Conservation (phyloP, 345 rosid species). For the Moricandia arvensis region DNA sequence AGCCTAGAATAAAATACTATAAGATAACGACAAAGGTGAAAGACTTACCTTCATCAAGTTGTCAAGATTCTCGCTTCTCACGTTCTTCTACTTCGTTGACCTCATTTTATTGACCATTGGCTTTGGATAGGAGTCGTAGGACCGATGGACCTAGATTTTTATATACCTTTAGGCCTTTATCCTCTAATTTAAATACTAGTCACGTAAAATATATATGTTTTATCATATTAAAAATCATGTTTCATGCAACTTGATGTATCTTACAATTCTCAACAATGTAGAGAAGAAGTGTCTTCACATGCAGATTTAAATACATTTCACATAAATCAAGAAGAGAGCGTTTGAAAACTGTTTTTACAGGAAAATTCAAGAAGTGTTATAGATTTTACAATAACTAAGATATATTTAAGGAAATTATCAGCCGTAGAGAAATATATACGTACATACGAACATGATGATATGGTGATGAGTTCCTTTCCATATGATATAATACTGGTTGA, state of each 20-base stretch:
- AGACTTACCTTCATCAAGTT: slow-evolving; percentile 26
- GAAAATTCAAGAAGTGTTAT: not conserved
- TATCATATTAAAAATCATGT: not conserved
- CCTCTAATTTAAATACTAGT: not conserved
- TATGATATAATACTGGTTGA: slow-evolving; percentile 5
- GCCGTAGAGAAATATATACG: not conserved
- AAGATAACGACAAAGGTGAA: slow-evolving; percentile 19
- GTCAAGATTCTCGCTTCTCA: slow-evolving; percentile 31
- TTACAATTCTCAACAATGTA: not conserved
- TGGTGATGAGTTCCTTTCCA: not conserved
- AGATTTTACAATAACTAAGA: not conserved
- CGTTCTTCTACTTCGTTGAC: slow-evolving; percentile 30
- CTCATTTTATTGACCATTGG: slow-evolving; percentile 17
- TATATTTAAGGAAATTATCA: not conserved
- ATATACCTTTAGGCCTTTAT: not conserved
- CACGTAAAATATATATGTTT: not conserved
- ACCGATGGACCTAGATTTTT: slow-evolving; percentile 7
- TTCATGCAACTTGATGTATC: not conserved
- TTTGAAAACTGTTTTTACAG: not conserved
- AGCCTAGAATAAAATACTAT: not conserved
- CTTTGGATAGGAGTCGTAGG: not conserved
- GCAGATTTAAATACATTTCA: not conserved
- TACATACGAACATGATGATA: not conserved
- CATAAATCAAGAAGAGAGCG: not conserved
- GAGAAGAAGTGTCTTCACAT: not conserved